Conservation (phyloP, 805 yeast genomes). For the Wickerhamomyces sydowiorum region DNA sequence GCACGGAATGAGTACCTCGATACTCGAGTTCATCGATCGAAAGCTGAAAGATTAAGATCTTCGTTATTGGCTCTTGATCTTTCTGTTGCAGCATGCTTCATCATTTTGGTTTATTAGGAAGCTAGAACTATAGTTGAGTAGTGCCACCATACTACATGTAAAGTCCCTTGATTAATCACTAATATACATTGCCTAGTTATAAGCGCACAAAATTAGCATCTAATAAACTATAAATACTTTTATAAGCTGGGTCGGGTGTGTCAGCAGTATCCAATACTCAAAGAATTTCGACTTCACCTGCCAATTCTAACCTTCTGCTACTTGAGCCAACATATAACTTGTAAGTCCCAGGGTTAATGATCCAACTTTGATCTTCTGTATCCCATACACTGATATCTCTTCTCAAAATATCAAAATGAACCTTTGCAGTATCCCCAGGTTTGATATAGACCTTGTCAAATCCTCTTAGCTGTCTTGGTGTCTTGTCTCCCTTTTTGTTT, state of each 20-base stretch:
- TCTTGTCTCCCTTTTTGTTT: constrained; percentile 29
- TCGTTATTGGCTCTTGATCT: no score
- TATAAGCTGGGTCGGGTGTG: background rate
- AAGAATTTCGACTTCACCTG: constrained; percentile 30
- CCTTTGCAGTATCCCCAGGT: constrained; percentile 32
- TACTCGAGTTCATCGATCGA: constrained; percentile 33
- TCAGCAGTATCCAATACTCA: constrained; percentile 2
- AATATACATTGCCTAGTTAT: no score
- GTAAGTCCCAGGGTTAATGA: constrained; percentile 50
- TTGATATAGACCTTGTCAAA: constrained; percentile 46
- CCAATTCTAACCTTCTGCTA: constrained; percentile 39
- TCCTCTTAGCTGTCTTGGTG: constrained; percentile 52
- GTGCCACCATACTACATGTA: no score
- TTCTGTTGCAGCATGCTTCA: no score
- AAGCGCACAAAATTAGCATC: background rate
- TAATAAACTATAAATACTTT: background rate
- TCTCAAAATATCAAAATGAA: constrained; percentile 39
- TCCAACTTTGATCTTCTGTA: constrained; percentile 49
- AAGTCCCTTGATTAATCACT: no score
- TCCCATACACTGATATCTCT: constrained; percentile 57
- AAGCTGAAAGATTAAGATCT: no score
- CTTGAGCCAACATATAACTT: constrained; percentile 45
- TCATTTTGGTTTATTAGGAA: no score
- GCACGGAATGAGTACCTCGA: constrained; percentile 50
- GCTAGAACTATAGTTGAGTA: no score